Conservation (phyloP, 208 protist genomes). For the Naegleria gruberi region DNA sequence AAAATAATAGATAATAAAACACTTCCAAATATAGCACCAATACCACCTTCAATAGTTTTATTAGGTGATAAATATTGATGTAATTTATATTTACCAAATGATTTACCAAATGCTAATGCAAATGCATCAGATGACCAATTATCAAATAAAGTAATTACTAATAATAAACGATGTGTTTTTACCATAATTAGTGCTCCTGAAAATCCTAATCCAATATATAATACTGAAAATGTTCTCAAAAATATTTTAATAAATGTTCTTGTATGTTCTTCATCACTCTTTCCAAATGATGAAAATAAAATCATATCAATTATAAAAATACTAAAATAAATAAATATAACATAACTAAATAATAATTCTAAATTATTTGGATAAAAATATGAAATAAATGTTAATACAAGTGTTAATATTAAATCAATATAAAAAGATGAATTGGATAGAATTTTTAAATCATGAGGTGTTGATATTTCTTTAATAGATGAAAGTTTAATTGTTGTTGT, state of each 20-base stretch:
- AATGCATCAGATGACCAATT: constrained; percentile 17
- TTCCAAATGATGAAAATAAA: neutral
- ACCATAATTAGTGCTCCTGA: neutral
- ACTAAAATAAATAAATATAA: neutral
- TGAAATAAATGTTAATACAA: neutral
- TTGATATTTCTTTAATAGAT: neutral
- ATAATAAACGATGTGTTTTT: neutral
- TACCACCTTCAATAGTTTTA: constrained; percentile 69
- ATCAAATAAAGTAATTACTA: constrained; percentile 1
- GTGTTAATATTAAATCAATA: neutral
- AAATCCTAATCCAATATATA: neutral
- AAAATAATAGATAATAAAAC: constrained; percentile 25
- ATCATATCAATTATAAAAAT: neutral
- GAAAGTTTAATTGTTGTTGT: neutral
- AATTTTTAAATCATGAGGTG: neutral
- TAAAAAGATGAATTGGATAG: neutral
- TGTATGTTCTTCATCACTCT: neutral
- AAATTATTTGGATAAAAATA: neutral
- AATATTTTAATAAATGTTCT: neutral
- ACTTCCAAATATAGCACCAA: constrained; percentile 47
- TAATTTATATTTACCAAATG: constrained; percentile 33
- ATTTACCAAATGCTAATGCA: neutral
- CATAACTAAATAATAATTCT: neutral
- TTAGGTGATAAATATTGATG: constrained; percentile 64
- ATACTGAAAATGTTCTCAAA: neutral